Evolutionary conservation across 1,284 basidiomycete species (phyloP).

Genomic region (Malassezia arunalokei): DNA sequence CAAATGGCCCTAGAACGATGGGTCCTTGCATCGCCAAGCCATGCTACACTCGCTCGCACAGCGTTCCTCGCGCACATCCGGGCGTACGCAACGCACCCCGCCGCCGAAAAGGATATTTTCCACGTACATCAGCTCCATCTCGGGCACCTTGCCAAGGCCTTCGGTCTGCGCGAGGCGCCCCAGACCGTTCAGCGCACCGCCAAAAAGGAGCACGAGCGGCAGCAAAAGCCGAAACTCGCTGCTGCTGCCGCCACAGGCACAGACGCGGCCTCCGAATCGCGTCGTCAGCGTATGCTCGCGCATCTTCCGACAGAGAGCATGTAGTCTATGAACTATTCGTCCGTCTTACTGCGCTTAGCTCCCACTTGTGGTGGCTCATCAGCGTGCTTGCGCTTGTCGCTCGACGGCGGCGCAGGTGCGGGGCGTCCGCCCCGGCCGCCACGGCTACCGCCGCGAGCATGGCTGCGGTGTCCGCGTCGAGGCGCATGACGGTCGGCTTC

Average conservation of each 20-base stretch:
- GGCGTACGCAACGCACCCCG: slow-evolving; percentile 93
- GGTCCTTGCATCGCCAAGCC: slow-evolving; percentile 68
- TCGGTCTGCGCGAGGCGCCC: slow-evolving; percentile 86
- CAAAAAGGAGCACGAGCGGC: slow-evolving; percentile 15
- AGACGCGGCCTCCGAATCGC: background rate
- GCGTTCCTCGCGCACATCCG: slow-evolving; percentile 86
- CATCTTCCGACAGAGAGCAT: slow-evolving; percentile 11
- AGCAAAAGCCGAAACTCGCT: background rate
- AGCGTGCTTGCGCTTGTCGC: slow-evolving; percentile 31
- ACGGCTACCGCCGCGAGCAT: slow-evolving; percentile 39
- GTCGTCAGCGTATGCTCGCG: slow-evolving; percentile 10
- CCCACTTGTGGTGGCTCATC: slow-evolving; percentile 11
- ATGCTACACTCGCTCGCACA: slow-evolving; percentile 63
- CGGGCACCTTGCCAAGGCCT: slow-evolving; percentile 91
- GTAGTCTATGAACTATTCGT: slow-evolving; percentile 9
- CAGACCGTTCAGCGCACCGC: slow-evolving; percentile 51
- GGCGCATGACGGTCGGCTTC: slow-evolving; percentile 49
- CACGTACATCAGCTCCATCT: slow-evolving; percentile 84
- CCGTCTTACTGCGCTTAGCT: slow-evolving; percentile 11
- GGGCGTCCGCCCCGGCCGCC: slow-evolving; percentile 9
- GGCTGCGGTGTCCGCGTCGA: slow-evolving; percentile 47
- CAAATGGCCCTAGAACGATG: slow-evolving; percentile 90
- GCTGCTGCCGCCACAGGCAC: no score
- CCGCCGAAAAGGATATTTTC: slow-evolving; percentile 88
- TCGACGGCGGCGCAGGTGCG: slow-evolving; percentile 8